Base-by-base conservation (phyloP, 2,329 filamentous ascomycete genomes). In the Aaosphaeria pasadenensis region DNA sequence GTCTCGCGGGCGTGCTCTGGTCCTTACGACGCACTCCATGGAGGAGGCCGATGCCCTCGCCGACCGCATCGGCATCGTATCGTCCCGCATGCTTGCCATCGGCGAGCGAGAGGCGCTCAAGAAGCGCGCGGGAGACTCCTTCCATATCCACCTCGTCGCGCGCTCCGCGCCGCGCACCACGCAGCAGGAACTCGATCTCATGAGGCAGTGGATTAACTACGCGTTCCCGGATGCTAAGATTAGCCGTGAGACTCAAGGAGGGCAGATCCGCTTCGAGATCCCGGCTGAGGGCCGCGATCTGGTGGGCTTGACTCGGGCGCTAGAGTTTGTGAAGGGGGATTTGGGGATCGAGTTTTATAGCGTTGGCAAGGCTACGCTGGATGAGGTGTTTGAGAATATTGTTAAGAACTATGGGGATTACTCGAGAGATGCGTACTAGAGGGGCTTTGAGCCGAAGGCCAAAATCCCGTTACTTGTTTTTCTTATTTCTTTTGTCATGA, bases 41-140 rank as follows among this genome's bases (percentile, higher is more conserved):
- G 91, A 96, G 62, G 91, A 96, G 69, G 91, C 91, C 0, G 91
- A 96, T 62, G 75, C 95, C 1, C 78, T 96, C 1, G 87, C 90
- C 0, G 91, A 96, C 61, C 84, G 91, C 49, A 95, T 96, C 54
- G 87, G 86, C 3, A 89, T 96, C 45, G 74, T 96, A 6, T 91
- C 88, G 1, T 82, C 82, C 55, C 78, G 84, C 11, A 94, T 96
- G 89, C 78, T 96, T n/a, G 91, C 90, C 1, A 77, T 91, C 7
- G 90, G 91, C 4, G 86, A 84, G 0, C 85, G 84, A 1, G 87
- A 91, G 42, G 74, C 84, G 11, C 30, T 48, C 5, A 48, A 43
- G 28, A 29, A 30, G 17, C 46, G 46, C 4, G 46, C 46, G 3
- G 90, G 89, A 6, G 84, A 91, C 59, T 77, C 82, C 1, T 82